Evolutionary conservation across 2,329 filamentous ascomycete species (phyloP), one percentile per base, ranked within the genome.

Genomic region (Penicillium thymicola): DNA sequence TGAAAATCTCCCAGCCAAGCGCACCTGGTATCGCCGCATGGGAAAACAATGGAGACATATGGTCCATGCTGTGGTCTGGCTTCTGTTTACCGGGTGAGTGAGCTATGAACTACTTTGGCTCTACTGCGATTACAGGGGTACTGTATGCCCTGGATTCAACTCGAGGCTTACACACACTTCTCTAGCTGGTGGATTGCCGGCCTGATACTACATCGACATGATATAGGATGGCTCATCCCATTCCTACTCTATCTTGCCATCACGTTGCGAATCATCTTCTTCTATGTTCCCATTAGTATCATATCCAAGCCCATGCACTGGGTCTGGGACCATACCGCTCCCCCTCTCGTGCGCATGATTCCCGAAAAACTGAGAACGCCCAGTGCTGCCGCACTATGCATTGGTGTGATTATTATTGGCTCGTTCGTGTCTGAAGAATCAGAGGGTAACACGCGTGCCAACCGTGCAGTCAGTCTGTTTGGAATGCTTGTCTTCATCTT

Each of bases 211-310:
- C 90, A 93, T 71, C 85, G 85, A 57, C 65, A 87, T 57, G 85
- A 91, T 67, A 81, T 82, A 74, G 90, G 90, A 68, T 96, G 91
- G 91, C 75, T 95, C 55, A 84, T 92, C 48, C 91, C 92, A 0
- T 94, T 95, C 75, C 80, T 96, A 49, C 70, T 96, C 45, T 96
- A 88, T 80, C 83, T 96, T 44, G 81, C 79, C 63, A 86, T 95
- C 65, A 85, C 83, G 11, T 78, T 94, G 49, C 88, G 92, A 34
- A 72, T 96, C 47, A 62, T 95, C 69, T 89, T 88, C 70, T 84
- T 89, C 75, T 86, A 90, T 69, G 76, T 93, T 3, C 86, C 89
- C 1, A 84, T 87, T 64, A 82, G 82, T 40, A 78, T 88, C 63
- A 74, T 92, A 62, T 86, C 85, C 58, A 82, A 77, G 59, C 88